A percentile compares a stretch with the other conserved stretches of the same genome.
These are phyloP conservation scores for Phytophthora hibernalis DNA, from an alignment of 352 stramenopile genomes.

Conservation along the genomic window DNA sequence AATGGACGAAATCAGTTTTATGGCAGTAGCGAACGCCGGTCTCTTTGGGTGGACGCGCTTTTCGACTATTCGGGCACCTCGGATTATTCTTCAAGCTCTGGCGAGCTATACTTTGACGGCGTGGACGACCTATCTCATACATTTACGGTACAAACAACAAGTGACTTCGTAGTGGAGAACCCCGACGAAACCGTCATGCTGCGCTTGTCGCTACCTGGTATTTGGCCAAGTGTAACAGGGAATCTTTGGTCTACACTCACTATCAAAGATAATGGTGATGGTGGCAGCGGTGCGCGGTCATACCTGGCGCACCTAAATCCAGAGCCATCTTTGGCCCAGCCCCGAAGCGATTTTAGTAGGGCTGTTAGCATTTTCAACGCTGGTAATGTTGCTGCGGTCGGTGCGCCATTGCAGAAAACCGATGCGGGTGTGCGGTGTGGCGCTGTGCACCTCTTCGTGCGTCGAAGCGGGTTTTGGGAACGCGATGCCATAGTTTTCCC, in stretches of 20 bases:
- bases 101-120: constrained; percentile 71
- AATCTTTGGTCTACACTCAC: constrained; percentile 87
- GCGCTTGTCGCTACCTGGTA: constrained; percentile 91
- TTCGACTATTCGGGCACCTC: constrained; percentile 92
- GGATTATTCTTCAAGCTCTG: constrained; percentile 86
- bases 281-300: constrained; percentile 75
- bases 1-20: constrained; percentile 92
- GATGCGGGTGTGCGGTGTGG: constrained; percentile 50
- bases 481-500: constrained; percentile 61
- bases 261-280: constrained; percentile 93
- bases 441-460: constrained; percentile 73
- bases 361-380: constrained; percentile 71
- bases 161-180: constrained; percentile 91
- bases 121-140: constrained; percentile 53
- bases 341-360: constrained; percentile 52
- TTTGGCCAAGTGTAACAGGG: constrained; percentile 92
- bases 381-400: constrained; percentile 74
- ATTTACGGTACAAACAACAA: constrained; percentile 88
- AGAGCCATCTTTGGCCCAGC: constrained; percentile 33
- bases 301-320: constrained; percentile 71
- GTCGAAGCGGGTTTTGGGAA: constrained; percentile 73
- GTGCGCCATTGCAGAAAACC: constrained; percentile 59
- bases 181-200: constrained; percentile 93
- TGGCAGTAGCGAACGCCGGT: constrained; percentile 81
- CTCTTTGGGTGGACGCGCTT: constrained; percentile 74